Evolutionary conservation across 768 basidiomycete genomes (phyloP).

Genomic region (Tricholoma flavovirens): DNA sequence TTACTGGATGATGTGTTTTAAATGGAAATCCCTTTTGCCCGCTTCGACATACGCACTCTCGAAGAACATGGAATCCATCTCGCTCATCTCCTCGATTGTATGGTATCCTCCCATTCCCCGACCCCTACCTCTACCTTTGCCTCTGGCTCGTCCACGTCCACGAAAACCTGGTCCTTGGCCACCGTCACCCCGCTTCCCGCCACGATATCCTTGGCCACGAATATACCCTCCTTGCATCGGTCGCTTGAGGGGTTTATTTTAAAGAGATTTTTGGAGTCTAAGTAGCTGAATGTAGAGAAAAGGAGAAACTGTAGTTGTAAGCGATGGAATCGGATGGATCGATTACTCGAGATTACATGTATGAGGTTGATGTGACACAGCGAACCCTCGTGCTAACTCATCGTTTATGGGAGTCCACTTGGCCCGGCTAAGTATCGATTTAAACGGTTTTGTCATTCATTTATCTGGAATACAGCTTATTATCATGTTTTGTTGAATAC

Average conservation of each 20-base stretch:
- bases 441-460: no score
- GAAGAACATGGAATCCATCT: conserved; percentile 12
- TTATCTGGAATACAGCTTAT: no score
- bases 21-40: neutral
- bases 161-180: conserved; percentile 15
- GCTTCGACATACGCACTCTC: conserved; percentile 20
- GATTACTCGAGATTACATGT: neutral
- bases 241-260: no score
- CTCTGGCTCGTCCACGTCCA: conserved; percentile 22
- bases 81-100: conserved; percentile 15
- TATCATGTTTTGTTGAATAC: no score
- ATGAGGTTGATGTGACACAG: no score
- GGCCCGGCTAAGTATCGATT: no score
- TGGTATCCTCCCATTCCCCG: conserved; percentile 19
- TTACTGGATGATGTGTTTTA: conserved; percentile 6
- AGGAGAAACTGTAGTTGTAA: neutral
- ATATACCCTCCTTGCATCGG: neutral
- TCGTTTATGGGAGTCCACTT: no score
- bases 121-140: conserved; percentile 21
- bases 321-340: neutral
- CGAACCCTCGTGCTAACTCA: no score
- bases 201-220: conserved; percentile 13
- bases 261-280: neutral
- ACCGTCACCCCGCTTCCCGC: conserved; percentile 8
- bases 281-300: neutral